Conservation (phyloP, 768 basidiomycete genomes). For the Hydnum rufescens region DNA sequence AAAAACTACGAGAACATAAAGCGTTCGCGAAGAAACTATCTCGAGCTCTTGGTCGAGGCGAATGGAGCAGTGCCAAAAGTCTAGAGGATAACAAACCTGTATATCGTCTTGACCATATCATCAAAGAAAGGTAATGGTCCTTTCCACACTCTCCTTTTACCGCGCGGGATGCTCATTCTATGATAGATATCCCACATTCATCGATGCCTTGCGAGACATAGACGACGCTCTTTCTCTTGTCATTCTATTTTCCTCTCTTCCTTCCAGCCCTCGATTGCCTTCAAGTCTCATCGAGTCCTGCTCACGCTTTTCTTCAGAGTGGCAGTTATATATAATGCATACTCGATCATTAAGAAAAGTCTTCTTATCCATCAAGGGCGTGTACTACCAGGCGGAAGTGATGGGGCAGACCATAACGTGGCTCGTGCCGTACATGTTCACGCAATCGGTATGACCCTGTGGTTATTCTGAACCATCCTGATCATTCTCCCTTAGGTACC, state of each 20-base stretch:
- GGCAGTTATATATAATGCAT: slow-evolving; percentile 92
- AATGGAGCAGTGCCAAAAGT: slow-evolving; percentile 90
- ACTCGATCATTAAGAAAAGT: slow-evolving; percentile 66
- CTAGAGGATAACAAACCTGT: slow-evolving; percentile 84
- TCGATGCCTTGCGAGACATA: slow-evolving; percentile 87
- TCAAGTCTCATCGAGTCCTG: slow-evolving; percentile 79
- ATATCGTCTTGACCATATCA: slow-evolving; percentile 84
- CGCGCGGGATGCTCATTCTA: neutral
- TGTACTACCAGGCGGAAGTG: slow-evolving; percentile 93
- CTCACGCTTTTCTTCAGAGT: slow-evolving; percentile 74
- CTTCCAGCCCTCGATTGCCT: slow-evolving; percentile 66
- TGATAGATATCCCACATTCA: slow-evolving; percentile 83
- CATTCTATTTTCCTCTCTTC: slow-evolving; percentile 79
- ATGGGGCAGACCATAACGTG: slow-evolving; percentile 86
- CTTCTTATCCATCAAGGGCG: slow-evolving; percentile 92
- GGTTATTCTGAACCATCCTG: neutral
- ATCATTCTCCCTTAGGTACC: slow-evolving; percentile 41
- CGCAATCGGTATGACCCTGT: slow-evolving; percentile 50
- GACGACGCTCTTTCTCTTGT: slow-evolving; percentile 94
- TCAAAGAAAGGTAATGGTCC: slow-evolving; percentile 71
- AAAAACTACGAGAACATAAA: slow-evolving; percentile 91
- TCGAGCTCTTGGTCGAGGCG: slow-evolving; percentile 76
- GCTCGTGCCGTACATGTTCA: slow-evolving; percentile 96
- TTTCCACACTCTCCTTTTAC: slow-evolving; percentile 2
- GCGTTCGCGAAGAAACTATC: slow-evolving; percentile 94